Evolutionary conservation across 2,329 filamentous ascomycete species (phyloP).

Genomic region (Diaporthe vaccinii): DNA sequence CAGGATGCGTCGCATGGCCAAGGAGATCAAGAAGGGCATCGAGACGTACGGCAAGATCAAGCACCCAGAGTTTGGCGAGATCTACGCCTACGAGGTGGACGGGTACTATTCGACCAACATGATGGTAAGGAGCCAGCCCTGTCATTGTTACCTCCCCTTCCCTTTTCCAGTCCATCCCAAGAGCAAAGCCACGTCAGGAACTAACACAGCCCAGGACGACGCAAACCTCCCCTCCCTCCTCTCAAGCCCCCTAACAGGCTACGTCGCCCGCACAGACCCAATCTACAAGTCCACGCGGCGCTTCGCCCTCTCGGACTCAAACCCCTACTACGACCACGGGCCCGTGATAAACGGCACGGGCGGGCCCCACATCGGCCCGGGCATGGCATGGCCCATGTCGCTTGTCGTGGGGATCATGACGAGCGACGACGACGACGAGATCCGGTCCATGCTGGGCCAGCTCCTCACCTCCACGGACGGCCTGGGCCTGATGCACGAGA

Average conservation of each 20-base stretch:
- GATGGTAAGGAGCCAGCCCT: conserved; percentile 34
- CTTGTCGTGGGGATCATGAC: conserved; percentile 78
- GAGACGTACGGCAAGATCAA: conserved; percentile 76
- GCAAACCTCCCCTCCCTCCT: conserved; percentile 71
- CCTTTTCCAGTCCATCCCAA: too few relatives aligned
- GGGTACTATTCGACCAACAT: conserved; percentile 58
- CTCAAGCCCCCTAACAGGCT: conserved; percentile 67
- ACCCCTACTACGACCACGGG: conserved; percentile 67
- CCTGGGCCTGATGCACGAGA: conserved; percentile 78
- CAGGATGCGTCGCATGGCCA: conserved; percentile 65
- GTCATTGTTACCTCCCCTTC: too few relatives aligned
- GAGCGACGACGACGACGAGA: conserved; percentile 73
- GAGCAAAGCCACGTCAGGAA: too few relatives aligned
- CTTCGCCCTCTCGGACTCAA: conserved; percentile 73
- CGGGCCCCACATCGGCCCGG: conserved; percentile 54
- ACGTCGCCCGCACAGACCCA: conserved; percentile 61
- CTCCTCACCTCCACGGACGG: conserved; percentile 71
- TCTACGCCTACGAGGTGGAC: conserved; percentile 76
- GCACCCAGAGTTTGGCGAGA: conserved; percentile 70
- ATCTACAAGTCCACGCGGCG: conserved; percentile 76
- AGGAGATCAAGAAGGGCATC: conserved; percentile 74
- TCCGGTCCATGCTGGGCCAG: conserved; percentile 63
- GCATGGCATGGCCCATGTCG: conserved; percentile 81
- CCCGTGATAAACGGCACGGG: conserved; percentile 44
- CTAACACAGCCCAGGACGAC: conserved; percentile 58